A percentile compares a stretch with the other conserved stretches of the same genome.
Conservation (phyloP, 2,329 filamentous ascomycete genomes). For the Neonectria punicea region DNA sequence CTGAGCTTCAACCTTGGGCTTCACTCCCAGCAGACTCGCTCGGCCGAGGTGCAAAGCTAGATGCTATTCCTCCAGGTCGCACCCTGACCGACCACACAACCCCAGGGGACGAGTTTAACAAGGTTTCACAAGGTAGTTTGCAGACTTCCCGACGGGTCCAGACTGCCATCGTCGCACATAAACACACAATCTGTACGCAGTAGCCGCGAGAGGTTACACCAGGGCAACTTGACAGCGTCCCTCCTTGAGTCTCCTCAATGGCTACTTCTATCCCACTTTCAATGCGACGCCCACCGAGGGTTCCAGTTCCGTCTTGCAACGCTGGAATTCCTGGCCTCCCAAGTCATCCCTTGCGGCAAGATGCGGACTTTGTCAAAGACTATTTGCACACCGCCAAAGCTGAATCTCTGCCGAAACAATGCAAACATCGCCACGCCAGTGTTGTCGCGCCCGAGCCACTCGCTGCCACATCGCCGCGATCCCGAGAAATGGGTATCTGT, state of each 20-base stretch:
- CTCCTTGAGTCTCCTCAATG: conserved; percentile 10
- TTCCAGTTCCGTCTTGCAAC: background rate
- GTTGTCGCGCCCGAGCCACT: conserved; percentile 11
- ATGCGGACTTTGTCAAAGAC: background rate
- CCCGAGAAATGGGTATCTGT: conserved; percentile 19
- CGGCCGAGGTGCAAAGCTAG: no score
- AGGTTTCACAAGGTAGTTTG: conserved; percentile 4
- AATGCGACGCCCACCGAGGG: conserved; percentile 13
- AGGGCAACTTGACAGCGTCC: conserved; percentile 19
- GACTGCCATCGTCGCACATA: conserved; percentile 8
- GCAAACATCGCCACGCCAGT: conserved; percentile 14
- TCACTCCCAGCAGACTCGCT: background rate
- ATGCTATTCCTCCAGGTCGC: background rate
- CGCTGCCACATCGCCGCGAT: conserved; percentile 21
- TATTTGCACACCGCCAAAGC: conserved; percentile 13
- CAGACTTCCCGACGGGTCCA: conserved; percentile 13
- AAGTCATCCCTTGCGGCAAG: conserved; percentile 6
- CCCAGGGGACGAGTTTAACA: background rate
- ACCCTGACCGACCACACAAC: background rate
- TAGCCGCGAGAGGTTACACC: conserved; percentile 21
- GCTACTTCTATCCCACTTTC: conserved; percentile 12
- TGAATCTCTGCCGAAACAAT: conserved; percentile 9
- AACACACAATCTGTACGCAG: background rate
- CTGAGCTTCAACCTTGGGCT: background rate
- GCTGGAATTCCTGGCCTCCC: background rate